Evolutionary conservation across 1,284 basidiomycete species (phyloP).

Genomic region (Ceratobasidium sp.): DNA sequence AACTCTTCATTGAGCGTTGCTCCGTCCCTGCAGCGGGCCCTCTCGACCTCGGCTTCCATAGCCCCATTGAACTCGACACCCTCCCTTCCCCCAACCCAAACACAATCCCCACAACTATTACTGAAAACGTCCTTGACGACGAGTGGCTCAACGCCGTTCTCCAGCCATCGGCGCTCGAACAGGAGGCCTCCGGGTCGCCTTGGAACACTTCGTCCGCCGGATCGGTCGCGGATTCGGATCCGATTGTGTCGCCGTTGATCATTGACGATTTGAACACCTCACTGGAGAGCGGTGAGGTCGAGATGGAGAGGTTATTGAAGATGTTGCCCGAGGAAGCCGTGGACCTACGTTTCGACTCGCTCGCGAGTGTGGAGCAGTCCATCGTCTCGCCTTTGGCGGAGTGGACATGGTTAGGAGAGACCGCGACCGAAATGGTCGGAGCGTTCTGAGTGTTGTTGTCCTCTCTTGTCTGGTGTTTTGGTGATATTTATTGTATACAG

Average conservation of each 20-base stretch:
- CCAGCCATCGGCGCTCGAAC: conserved; percentile 33
- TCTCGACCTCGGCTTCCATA: conserved; percentile 37
- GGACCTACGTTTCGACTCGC: conserved; percentile 31
- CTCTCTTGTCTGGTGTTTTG: conserved; percentile 47
- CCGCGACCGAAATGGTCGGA: conserved; percentile 24
- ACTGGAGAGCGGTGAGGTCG: conserved; percentile 39
- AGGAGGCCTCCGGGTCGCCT: conserved; percentile 31
- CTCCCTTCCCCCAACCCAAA: conserved; percentile 14
- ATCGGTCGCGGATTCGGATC: conserved; percentile 36
- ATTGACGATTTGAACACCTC: conserved; percentile 36
- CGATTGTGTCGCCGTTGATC: conserved; percentile 37
- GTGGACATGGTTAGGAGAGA: conserved; percentile 36
- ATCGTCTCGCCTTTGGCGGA: conserved; percentile 26
- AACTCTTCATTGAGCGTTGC: conserved; percentile 57
- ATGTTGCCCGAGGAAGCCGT: conserved; percentile 38
- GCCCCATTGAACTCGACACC: conserved; percentile 27
- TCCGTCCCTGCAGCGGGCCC: conserved; percentile 84
- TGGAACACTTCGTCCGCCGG: conserved; percentile 38
- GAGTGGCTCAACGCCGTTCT: conserved; percentile 36
- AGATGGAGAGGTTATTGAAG: conserved; percentile 41
- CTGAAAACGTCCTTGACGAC: conserved; percentile 34
- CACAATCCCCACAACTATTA: conserved; percentile 13
- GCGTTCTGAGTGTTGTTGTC: conserved; percentile 54
- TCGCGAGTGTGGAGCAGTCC: conserved; percentile 30
- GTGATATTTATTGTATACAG: not conserved